phyloP scores from a whole-genome alignment of 495 filamentous ascomycete genomes.

The Collariella sp. region DNA sequence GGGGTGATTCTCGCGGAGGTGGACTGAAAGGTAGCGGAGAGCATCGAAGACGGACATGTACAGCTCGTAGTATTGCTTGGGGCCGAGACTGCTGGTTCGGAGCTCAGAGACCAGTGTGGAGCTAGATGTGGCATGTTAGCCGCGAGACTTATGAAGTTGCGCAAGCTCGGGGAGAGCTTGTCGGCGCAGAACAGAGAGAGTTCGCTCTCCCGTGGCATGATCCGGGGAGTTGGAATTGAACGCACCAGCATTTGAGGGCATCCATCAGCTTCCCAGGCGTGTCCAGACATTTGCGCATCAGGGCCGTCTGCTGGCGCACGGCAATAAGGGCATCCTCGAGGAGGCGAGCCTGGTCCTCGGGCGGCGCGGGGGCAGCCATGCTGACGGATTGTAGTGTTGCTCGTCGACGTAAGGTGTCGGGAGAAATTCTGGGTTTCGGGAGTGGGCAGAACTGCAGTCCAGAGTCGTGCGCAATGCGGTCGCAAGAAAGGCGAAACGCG shows the following conservation, averaged over 20 bases:
- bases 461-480: neutral
- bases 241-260: constrained; percentile 96
- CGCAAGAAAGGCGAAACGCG: no score
- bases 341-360: constrained; percentile 87
- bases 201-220: neutral
- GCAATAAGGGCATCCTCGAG: constrained; percentile 94
- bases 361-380: constrained; percentile 56
- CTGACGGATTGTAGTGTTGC: neutral
- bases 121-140: constrained; percentile 37
- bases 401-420: neutral
- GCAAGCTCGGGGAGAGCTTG: neutral
- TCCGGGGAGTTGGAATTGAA: constrained; percentile 2
- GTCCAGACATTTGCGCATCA: constrained; percentile 97
- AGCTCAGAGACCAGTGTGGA: constrained; percentile 96
- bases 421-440: neutral
- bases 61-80: constrained; percentile 98
- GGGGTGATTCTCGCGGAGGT: constrained; percentile 93
- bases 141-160: neutral
- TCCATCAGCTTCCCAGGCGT: constrained; percentile 99
- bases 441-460: neutral
- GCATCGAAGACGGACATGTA: constrained; percentile 99
- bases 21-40: constrained; percentile 88
- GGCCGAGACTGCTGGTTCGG: constrained; percentile 86
- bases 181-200: neutral
- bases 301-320: constrained; percentile 86